Evolutionary conservation across 2,329 filamentous ascomycete genomes (phyloP), one percentile per base, ranked within the genome.

Genomic region (Diplodia sapinea): DNA sequence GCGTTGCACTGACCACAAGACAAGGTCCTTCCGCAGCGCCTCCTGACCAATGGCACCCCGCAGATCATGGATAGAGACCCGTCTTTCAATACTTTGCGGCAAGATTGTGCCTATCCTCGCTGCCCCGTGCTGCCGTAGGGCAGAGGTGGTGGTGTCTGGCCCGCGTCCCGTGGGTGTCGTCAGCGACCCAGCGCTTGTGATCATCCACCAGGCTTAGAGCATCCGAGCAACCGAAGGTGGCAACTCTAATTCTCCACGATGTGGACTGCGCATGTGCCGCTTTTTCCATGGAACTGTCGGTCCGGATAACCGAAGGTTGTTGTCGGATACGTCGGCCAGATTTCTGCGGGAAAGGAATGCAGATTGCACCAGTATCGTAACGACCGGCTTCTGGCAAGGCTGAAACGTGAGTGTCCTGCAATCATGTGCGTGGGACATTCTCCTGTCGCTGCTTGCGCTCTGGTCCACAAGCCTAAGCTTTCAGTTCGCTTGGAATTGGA

Each of bases 1-100:
- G 56, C 38, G 56, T 59, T 59, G 56, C 56, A 59, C 56, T 59
- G 56, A 47, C 56, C 56, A 59, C 36, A 47, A 31, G 47, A 59
- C 17, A 59, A 38, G 56, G 56, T 47, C 26, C 31, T 59, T 38
- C 43, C 13, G 38, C 36, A 43, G 23, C 23, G 26, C 20, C 36
- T 43, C n/a, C 20, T 23, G 38, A 31, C 56, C 56, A 59, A 59
- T 47, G 56, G 56, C 11, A 47, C 7, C 23, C 31, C 38, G 12
- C 38, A 47, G 20, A 43, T 31, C 29, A 17, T 47, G 9, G n/a
- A 31, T n/a, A 40, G 9, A 33, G 20, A 38, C 38, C 56, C 56
- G n/a, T 59, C 4, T 59, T 13, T n/a, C 56, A 59, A 47, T 47
- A 59, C 23, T 40, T 15, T 26, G 12, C 36, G 33, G 38, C 40